Percentiles rank a stretch among this genome's conserved stretches.
phyloP scores from a whole-genome alignment of 306 rosid genomes.

The Cucurbita ficifolia region DNA sequence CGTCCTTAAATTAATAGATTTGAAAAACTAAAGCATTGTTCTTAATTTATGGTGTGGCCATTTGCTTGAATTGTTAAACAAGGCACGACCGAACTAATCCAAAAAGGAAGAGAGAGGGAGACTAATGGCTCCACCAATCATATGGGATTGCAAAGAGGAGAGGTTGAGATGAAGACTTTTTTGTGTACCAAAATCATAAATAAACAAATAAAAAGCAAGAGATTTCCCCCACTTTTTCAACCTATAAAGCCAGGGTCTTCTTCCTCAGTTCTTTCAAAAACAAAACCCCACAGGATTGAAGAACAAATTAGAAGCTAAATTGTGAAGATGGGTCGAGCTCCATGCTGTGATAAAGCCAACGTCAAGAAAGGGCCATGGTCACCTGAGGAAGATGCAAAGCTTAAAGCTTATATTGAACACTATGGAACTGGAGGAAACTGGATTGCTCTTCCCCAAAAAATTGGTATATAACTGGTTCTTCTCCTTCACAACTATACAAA shows the following conservation, averaged over 20 bases:
- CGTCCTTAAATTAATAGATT: conserved; percentile 13
- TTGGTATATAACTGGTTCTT: conserved; percentile 24
- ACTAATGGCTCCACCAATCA: conserved; percentile 20
- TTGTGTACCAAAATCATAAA: conserved; percentile 36
- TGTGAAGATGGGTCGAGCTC: conserved; percentile 80
- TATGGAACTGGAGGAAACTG: conserved; percentile 92
- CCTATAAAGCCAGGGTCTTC: conserved; percentile 60
- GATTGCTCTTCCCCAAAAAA: conserved; percentile 99
- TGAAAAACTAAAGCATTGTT: background rate
- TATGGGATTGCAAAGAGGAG: conserved; percentile 5
- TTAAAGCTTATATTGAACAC: conserved; percentile 69
- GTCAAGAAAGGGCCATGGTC: conserved; percentile 99
- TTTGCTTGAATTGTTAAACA: conserved; percentile 45
- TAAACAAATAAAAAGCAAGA: conserved; percentile 24
- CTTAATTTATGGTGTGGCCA: conserved; percentile 26
- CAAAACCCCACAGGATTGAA: conserved; percentile 17
- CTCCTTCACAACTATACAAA: background rate
- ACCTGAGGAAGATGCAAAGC: conserved; percentile 81
- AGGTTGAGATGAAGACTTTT: conserved; percentile 14
- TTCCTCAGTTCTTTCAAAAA: conserved; percentile 33
- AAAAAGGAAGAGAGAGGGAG: conserved; percentile 34
- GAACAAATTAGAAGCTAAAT: background rate
- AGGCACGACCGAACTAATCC: conserved; percentile 56
- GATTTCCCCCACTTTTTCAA: conserved; percentile 20
- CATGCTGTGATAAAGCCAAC: conserved; percentile 91